Evolutionary conservation across 2,329 filamentous ascomycete genomes (phyloP).

Genomic region (Colletotrichum sansevieriae): DNA sequence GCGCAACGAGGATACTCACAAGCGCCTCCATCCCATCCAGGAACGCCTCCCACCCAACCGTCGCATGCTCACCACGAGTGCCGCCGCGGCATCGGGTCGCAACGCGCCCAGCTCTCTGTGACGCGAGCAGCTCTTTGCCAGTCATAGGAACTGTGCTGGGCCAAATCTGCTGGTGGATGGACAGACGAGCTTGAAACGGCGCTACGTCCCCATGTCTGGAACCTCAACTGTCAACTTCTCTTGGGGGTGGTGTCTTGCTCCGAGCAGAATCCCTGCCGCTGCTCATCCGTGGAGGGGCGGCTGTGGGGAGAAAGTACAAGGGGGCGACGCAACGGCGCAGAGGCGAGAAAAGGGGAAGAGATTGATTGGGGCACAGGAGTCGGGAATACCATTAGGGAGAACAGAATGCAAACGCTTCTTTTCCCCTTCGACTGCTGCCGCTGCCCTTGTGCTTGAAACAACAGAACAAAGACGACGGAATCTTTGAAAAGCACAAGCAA

Average conservation of each 20-base stretch:
- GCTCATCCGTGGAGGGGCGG: conserved; percentile 35
- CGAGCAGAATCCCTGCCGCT: conserved; percentile 31
- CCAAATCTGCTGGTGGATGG: conserved; percentile 27
- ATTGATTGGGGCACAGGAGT: background rate
- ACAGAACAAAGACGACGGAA: conserved; percentile 10
- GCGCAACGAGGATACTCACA: conserved; percentile 18
- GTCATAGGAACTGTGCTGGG: background rate
- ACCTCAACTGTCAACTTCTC: background rate
- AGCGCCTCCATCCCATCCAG: conserved; percentile 27
- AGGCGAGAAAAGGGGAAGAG: background rate
- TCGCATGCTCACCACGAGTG: conserved; percentile 17
- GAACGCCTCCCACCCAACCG: conserved; percentile 35
- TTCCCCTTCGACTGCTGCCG: background rate
- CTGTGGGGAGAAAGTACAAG: conserved; percentile 28
- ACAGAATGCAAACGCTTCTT: conserved; percentile 13
- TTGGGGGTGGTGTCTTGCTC: background rate
- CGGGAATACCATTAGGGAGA: conserved; percentile 9
- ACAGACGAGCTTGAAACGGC: conserved; percentile 36
- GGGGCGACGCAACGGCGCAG: no score
- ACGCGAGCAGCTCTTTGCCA: no score
- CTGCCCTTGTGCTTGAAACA: conserved; percentile 18
- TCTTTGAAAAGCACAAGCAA: background rate
- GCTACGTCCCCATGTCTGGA: conserved; percentile 26
- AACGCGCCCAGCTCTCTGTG: conserved; percentile 20
- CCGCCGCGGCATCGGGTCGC: conserved; percentile 35